Conservation (phyloP, 1,284 basidiomycete species). For the Fomes fomentarius region DNA sequence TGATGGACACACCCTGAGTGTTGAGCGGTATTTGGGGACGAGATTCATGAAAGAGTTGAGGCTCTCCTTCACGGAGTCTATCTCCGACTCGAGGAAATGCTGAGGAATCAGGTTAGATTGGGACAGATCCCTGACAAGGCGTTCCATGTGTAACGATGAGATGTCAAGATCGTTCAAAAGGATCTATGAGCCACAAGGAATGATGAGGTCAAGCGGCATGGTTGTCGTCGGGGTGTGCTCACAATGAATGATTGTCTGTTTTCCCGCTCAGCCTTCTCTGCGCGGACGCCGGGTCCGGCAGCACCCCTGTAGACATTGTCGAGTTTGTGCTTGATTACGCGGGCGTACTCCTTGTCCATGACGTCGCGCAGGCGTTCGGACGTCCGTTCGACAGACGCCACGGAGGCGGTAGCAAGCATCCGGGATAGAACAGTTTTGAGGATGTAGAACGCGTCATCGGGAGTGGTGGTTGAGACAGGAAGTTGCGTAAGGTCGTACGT, state of each 20-base stretch:
- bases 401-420: conserved; percentile 74
- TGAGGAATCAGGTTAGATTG: conserved; percentile 62
- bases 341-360: conserved; percentile 81
- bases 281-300: conserved; percentile 44
- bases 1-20: conserved; percentile 63
- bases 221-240: too few species aligned
- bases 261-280: conserved; percentile 80
- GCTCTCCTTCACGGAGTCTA: conserved; percentile 46
- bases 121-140: conserved; percentile 74
- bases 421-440: conserved; percentile 82
- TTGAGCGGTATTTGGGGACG: conserved; percentile 68
- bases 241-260: conserved; percentile 82
- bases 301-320: conserved; percentile 82
- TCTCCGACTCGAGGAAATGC: conserved; percentile 70
- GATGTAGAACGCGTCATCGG: conserved; percentile 95
- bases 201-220: too few species aligned
- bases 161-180: conserved; percentile 89
- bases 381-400: conserved; percentile 59
- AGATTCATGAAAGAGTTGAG: conserved; percentile 56
- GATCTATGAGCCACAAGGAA: conserved; percentile 70
- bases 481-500: conserved; percentile 68
- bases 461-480: conserved; percentile 69
- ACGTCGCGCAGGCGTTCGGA: conserved; percentile 68
- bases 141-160: conserved; percentile 85
- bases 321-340: conserved; percentile 79